A percentile compares a stretch with the other conserved stretches of the same genome.
Evolutionary conservation across 2,329 filamentous ascomycete genomes (phyloP).

Genomic region (Aspergillus puulaauensis): DNA sequence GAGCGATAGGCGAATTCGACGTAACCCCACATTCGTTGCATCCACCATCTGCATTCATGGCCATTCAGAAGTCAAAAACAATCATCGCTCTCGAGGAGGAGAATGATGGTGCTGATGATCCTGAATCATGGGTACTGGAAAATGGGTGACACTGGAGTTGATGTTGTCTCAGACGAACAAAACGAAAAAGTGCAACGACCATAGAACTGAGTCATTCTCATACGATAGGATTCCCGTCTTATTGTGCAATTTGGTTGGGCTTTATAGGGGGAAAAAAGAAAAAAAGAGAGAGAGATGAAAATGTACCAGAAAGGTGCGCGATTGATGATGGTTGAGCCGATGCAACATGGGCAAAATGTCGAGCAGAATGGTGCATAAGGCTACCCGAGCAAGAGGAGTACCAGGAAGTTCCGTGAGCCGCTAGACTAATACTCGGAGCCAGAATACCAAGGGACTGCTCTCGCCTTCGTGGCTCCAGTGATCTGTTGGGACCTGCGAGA

Average conservation of each 20-base stretch:
- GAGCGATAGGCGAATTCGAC: slow-evolving; percentile 22
- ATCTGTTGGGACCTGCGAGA: neutral
- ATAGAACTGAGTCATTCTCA: neutral
- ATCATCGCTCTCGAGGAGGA: neutral
- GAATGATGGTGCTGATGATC: slow-evolving; percentile 1
- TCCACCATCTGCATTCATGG: slow-evolving; percentile 8
- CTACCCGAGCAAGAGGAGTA: slow-evolving; percentile 9
- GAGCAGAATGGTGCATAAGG: slow-evolving; percentile 19
- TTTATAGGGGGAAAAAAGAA: neutral
- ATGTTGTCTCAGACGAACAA: neutral
- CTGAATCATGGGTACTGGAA: neutral
- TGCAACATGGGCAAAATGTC: slow-evolving; percentile 16
- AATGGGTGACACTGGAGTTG: neutral
- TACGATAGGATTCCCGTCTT: neutral
- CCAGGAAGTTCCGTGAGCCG: slow-evolving; percentile 4
- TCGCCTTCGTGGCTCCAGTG: neutral
- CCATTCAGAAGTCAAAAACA: slow-evolving; percentile 1
- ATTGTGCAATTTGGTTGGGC: neutral
- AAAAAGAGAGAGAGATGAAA: neutral
- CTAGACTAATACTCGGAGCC: slow-evolving; percentile 1
- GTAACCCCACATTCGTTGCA: slow-evolving; percentile 24
- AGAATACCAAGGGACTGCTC: neutral
- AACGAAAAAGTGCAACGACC: neutral
- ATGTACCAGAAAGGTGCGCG: neutral
- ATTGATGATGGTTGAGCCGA: neutral